phyloP scores from a whole-genome alignment of 495 filamentous ascomycete genomes.

The Penicillium silybi region DNA sequence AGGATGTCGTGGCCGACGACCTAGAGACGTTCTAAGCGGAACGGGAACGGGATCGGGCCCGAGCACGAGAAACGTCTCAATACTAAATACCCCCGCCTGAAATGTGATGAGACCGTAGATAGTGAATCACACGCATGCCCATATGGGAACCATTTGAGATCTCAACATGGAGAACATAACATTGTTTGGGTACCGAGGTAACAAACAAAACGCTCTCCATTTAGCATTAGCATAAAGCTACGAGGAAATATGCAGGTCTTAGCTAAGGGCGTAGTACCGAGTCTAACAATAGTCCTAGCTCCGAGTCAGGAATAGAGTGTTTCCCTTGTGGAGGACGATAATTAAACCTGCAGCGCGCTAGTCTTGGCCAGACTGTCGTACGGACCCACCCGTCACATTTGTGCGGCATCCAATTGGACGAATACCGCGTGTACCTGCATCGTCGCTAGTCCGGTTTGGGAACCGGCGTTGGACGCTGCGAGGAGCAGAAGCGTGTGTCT shows the following conservation, averaged over 20 bases:
- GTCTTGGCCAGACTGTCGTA: slow-evolving; percentile 2
- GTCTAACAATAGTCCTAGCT: background rate
- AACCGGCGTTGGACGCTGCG: background rate
- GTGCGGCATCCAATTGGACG: background rate
- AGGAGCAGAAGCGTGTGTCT: background rate
- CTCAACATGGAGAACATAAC: no score
- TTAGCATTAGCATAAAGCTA: no score
- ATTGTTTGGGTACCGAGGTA: background rate
- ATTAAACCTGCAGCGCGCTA: slow-evolving; percentile 11
- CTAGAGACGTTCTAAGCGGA: slow-evolving; percentile 48
- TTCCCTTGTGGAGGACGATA: background rate
- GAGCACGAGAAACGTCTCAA: slow-evolving; percentile 8
- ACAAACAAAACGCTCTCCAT: no score
- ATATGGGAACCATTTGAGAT: background rate
- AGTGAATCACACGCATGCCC: slow-evolving; percentile 13
- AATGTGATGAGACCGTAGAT: slow-evolving; percentile 20
- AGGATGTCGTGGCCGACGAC: slow-evolving; percentile 35
- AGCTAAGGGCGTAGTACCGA: background rate
- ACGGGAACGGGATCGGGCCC: slow-evolving; percentile 1
- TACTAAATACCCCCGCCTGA: slow-evolving; percentile 26
- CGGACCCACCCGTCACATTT: slow-evolving; percentile 8
- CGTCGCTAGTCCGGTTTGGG: slow-evolving; percentile 5
- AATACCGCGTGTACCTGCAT: slow-evolving; percentile 18
- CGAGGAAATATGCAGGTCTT: no score
- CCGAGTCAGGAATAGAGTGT: background rate